Evolutionary conservation across 495 filamentous ascomycete genomes (phyloP).

Genomic region (Chaetomium tenue): DNA sequence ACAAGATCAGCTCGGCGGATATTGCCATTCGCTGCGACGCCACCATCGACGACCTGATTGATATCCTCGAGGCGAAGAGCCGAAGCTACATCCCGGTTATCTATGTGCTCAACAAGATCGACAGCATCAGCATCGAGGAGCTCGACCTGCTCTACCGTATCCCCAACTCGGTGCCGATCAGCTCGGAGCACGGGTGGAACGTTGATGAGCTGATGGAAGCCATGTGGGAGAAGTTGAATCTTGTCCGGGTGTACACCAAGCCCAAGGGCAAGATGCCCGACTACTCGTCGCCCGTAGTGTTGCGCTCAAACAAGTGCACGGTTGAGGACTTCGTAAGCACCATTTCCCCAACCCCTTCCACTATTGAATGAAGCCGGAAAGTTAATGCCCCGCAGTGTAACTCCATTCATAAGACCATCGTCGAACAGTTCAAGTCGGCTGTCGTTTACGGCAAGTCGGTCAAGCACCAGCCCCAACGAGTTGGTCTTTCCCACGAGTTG

Average conservation of each 20-base stretch:
- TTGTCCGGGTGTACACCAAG: conserved; percentile 94
- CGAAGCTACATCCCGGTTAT: conserved; percentile 96
- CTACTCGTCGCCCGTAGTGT: conserved; percentile 87
- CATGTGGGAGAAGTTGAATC: conserved; percentile 94
- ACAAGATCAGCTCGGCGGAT: conserved; percentile 94
- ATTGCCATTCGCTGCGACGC: conserved; percentile 98
- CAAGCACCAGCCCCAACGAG: conserved; percentile 96
- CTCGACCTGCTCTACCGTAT: conserved; percentile 94
- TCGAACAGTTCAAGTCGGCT: conserved; percentile 92
- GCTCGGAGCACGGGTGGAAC: conserved; percentile 98
- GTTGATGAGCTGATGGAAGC: conserved; percentile 92
- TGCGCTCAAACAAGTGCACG: conserved; percentile 75
- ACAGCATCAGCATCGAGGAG: conserved; percentile 96
- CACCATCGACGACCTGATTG: conserved; percentile 79
- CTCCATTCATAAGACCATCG: conserved; percentile 90
- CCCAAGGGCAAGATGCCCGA: conserved; percentile 94
- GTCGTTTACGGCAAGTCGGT: conserved; percentile 97
- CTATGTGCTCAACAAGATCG: conserved; percentile 98
- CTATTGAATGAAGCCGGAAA: neutral
- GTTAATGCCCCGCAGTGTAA: conserved; percentile 67
- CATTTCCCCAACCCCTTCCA: conserved; percentile 8
- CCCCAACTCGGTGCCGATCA: conserved; percentile 93
- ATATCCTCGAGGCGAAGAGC: conserved; percentile 92
- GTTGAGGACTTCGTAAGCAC: conserved; percentile 92
- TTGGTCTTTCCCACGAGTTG: conserved; percentile 87